Conservation (phyloP, 371 early-diverging fungal genomes). For the Zychaea mexicana region DNA sequence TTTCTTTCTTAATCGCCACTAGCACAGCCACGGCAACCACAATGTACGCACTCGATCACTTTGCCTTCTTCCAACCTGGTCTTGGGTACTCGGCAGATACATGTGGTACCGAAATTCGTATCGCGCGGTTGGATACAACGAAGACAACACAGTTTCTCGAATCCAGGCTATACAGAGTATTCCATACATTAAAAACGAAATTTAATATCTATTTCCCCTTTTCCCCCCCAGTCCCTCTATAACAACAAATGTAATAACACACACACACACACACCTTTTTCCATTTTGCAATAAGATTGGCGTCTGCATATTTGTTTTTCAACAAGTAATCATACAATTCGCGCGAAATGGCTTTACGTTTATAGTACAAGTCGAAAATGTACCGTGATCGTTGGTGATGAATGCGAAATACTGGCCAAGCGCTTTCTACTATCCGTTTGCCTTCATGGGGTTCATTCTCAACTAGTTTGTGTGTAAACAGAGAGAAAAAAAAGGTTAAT, state of each 20-base stretch:
- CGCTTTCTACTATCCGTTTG: conserved; percentile 90
- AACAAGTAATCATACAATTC: conserved; percentile 92
- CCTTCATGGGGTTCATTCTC: conserved; percentile 96
- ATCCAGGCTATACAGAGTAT: conserved; percentile 76
- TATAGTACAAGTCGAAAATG: conserved; percentile 94
- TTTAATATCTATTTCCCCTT: neutral
- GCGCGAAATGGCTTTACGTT: conserved; percentile 90
- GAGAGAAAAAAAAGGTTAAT: too few relatives aligned
- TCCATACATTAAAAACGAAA: too few relatives aligned
- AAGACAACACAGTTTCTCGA: conserved; percentile 97
- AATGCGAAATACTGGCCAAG: conserved; percentile 97
- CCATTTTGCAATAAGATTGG: conserved; percentile 97
- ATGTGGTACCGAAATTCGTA: conserved; percentile 97
- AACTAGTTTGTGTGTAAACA: conserved; percentile 56
- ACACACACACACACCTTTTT: conserved; percentile 74
- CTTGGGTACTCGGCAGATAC: conserved; percentile 98
- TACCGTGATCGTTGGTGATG: conserved; percentile 97
- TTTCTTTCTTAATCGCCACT: conserved; percentile 48
- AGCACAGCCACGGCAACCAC: conserved; percentile 87
- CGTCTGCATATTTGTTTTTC: conserved; percentile 92
- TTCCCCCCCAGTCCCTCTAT: neutral
- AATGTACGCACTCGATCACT: conserved; percentile 92
- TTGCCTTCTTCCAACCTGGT: conserved; percentile 87
- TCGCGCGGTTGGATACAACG: conserved; percentile 97
- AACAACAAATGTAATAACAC: neutral